These are phyloP conservation scores for Ascodesmis nigricans DNA, from an alignment of 495 filamentous ascomycete species.

Conservation along the genomic window DNA sequence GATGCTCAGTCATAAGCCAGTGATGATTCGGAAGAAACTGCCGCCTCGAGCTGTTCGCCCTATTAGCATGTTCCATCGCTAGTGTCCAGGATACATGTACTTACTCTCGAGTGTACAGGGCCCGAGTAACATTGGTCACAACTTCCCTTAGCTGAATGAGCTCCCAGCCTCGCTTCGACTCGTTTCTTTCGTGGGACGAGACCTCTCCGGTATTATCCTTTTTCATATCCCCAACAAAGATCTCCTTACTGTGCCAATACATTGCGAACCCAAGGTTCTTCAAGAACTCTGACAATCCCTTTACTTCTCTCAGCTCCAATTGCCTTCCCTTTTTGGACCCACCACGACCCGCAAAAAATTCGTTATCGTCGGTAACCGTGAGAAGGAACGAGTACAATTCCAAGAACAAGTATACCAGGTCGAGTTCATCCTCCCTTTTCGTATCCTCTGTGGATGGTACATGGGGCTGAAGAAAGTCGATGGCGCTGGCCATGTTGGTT, in stretches of 20 bases:
- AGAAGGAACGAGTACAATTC: conserved; percentile 85
- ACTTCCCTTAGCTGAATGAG: conserved; percentile 58
- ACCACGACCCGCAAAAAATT: conserved; percentile 35
- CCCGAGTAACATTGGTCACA: conserved; percentile 59
- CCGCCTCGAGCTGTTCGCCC: conserved; percentile 41
- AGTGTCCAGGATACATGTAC: conserved; percentile 10
- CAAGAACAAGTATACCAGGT: conserved; percentile 69
- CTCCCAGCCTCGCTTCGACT: conserved; percentile 44
- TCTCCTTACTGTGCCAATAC: conserved; percentile 58
- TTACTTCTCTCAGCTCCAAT: conserved; percentile 46
- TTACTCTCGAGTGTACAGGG: conserved; percentile 81
- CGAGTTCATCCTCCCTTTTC: conserved; percentile 73
- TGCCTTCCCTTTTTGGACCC: conserved; percentile 13
- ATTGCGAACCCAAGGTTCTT: conserved; percentile 83
- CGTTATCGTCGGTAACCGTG: conserved; percentile 82
- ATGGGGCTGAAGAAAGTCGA: conserved; percentile 4
- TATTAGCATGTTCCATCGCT: conserved; percentile 4
- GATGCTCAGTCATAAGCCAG: conserved; percentile 84
- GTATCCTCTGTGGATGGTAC: conserved; percentile 14
- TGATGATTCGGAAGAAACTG: conserved; percentile 61
- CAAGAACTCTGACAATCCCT: conserved; percentile 57
- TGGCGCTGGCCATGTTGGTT: conserved; percentile 23
- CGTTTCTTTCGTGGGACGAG: conserved; percentile 11
- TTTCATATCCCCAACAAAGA: conserved; percentile 32
- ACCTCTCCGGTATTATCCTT: conserved; percentile 26